phyloP scores from a whole-genome alignment of 2,329 filamentous ascomycete genomes.

The Fusarium incarnatum region DNA sequence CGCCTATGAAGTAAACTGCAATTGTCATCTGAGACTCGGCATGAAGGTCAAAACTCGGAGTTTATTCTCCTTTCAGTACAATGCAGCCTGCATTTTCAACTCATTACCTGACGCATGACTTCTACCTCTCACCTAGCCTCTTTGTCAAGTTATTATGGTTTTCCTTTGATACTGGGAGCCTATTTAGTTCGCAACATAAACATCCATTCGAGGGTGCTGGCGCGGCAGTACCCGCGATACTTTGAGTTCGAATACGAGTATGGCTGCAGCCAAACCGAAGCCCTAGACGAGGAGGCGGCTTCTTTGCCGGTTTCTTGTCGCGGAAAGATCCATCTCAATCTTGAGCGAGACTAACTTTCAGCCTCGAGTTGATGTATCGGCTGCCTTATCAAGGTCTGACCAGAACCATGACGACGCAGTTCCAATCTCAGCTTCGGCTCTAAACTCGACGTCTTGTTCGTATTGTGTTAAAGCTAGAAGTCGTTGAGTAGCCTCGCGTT shows the following conservation, averaged over 20 bases:
- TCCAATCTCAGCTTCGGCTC: accelerated
- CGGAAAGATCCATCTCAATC: neutral
- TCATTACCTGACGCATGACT: constrained; percentile 43
- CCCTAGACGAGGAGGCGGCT: neutral
- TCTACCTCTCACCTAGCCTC: constrained; percentile 24
- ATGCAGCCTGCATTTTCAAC: constrained; percentile 31
- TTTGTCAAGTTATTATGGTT: constrained; percentile 7
- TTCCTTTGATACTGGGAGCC: constrained; percentile 8
- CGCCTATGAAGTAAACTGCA: constrained; percentile 6
- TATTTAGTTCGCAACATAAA: constrained; percentile 25
- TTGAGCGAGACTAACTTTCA: too few relatives aligned
- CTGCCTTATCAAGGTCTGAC: neutral
- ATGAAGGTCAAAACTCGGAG: constrained; percentile 40
- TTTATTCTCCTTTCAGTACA: constrained; percentile 19
- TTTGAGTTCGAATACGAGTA: constrained; percentile 9
- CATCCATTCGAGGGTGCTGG: constrained; percentile 24
- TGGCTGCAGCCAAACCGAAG: constrained; percentile 14
- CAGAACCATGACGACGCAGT: neutral
- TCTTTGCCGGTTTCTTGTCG: constrained; percentile 8
- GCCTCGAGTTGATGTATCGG: too few relatives aligned
- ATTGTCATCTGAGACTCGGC: constrained; percentile 9
- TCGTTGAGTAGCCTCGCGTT: neutral
- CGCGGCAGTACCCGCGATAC: constrained; percentile 10
- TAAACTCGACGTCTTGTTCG: too few relatives aligned
- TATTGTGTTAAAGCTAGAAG: accelerated